Conservation (phyloP, 164 flowering plant genomes). For the Brasenia schreberi region DNA sequence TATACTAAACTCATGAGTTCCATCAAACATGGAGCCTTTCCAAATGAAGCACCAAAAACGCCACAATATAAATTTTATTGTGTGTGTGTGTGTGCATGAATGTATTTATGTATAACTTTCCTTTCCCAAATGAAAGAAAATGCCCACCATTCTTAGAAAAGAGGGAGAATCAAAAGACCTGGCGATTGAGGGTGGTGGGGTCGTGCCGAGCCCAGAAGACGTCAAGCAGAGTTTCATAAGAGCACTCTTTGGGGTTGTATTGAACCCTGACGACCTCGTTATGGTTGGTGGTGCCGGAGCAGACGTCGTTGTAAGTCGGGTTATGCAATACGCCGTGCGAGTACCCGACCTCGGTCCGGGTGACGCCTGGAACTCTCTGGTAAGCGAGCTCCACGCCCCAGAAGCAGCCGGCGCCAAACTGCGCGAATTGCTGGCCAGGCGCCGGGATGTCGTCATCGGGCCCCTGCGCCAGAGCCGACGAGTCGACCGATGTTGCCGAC, state of each 20-base stretch:
- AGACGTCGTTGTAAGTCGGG: slow-evolving; percentile 53
- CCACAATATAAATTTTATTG: too few relatives aligned
- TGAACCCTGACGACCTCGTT: slow-evolving; percentile 70
- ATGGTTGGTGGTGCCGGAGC: slow-evolving; percentile 62
- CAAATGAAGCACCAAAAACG: too few relatives aligned
- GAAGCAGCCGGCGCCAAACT: slow-evolving; percentile 93
- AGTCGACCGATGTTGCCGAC: background rate
- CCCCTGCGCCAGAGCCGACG: background rate
- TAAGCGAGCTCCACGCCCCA: slow-evolving; percentile 91
- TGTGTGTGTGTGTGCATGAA: too few relatives aligned
- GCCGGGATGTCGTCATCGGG: slow-evolving; percentile 5
- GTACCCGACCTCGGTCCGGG: slow-evolving; percentile 83
- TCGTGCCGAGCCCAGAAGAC: slow-evolving; percentile 78
- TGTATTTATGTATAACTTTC: too few relatives aligned
- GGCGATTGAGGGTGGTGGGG: slow-evolving; percentile 84
- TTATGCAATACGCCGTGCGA: slow-evolving; percentile 58
- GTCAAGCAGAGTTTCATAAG: slow-evolving; percentile 45
- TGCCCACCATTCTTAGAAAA: background rate
- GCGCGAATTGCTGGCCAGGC: slow-evolving; percentile 53
- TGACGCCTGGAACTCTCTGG: slow-evolving; percentile 67
- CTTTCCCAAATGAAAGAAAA: too few relatives aligned
- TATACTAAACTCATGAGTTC: too few relatives aligned
- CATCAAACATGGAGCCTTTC: too few relatives aligned
- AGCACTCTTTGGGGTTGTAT: slow-evolving; percentile 51
- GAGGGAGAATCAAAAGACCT: slow-evolving; percentile 22